phyloP scores from a whole-genome alignment of 148 eudicot genomes.

The Talinum fruticosum region DNA sequence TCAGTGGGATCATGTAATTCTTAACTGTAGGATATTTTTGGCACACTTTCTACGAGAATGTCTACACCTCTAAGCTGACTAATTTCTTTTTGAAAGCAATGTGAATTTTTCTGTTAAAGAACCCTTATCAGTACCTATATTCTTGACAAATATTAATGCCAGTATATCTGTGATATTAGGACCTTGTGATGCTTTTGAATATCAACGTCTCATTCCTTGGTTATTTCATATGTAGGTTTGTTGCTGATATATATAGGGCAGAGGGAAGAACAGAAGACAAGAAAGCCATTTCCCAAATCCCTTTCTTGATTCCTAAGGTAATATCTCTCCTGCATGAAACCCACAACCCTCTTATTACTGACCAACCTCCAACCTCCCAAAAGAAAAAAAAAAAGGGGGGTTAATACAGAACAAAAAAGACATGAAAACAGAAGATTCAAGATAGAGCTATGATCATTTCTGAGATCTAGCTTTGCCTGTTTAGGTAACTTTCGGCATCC shows the following conservation, averaged over 20 bases:
- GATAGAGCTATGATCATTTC: not conserved
- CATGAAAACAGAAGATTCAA: not conserved
- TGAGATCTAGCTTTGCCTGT: not conserved
- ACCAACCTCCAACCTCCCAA: not conserved
- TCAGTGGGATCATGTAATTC: not conserved
- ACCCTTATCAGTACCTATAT: not conserved
- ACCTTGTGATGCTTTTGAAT: not conserved
- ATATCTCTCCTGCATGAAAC: not conserved
- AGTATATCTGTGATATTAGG: not conserved
- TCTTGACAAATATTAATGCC: not conserved
- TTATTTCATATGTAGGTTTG: conserved; percentile 41
- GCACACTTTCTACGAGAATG: not conserved
- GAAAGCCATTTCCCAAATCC: conserved; percentile 36
- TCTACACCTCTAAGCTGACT: not conserved
- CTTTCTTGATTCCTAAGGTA: conserved; percentile 65
- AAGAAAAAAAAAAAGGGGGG: not conserved
- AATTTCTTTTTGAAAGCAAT: not conserved
- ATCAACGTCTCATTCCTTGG: not conserved
- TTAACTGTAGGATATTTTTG: not conserved
- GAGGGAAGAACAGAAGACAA: conserved; percentile 40
- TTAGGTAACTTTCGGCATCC: not conserved
- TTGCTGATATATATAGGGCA: conserved; percentile 43
- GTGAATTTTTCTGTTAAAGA: not conserved
- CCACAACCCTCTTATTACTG: not conserved
- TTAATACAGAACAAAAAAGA: not conserved